These are phyloP conservation scores for Orbilia quercus DNA, from an alignment of 2,329 filamentous ascomycete genomes.

Conservation along the genomic window DNA sequence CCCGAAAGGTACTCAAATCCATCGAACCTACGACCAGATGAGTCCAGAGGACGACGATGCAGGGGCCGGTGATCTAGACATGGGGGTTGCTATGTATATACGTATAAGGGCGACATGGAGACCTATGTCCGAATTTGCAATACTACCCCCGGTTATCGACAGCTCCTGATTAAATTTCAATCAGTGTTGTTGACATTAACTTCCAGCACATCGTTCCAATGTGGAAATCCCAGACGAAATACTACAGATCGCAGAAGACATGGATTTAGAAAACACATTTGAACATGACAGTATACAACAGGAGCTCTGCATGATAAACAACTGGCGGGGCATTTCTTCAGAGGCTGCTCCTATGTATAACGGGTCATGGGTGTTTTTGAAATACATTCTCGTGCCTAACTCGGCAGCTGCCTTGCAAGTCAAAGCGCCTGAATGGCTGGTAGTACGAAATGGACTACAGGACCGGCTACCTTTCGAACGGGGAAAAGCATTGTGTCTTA, in stretches of 20 bases:
- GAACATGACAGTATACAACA: no score
- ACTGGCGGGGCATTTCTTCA: no score
- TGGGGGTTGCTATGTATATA: conserved; percentile 26
- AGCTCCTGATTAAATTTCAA: conserved; percentile 10
- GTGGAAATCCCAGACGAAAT: conserved; percentile 11
- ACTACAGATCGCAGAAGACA: conserved; percentile 1
- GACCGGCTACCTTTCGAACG: neutral
- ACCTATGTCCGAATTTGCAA: conserved; percentile 2
- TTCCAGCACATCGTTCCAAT: conserved; percentile 27
- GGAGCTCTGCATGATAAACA: no score
- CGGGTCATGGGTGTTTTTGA: no score
- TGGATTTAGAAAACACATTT: no score
- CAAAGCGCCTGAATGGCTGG: neutral
- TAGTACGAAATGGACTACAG: neutral
- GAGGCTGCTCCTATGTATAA: no score
- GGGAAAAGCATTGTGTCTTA: neutral
- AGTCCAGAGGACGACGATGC: conserved; percentile 2
- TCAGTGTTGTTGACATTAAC: conserved; percentile 1
- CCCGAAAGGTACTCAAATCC: neutral
- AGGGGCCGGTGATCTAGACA: conserved; percentile 12
- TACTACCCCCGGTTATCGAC: neutral
- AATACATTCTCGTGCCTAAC: neutral
- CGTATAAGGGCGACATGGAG: conserved; percentile 19
- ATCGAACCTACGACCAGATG: no score
- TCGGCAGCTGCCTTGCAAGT: conserved; percentile 9